Base-by-base conservation (phyloP, 257 asterid genomes). In the Penstemon barbatus region DNA sequence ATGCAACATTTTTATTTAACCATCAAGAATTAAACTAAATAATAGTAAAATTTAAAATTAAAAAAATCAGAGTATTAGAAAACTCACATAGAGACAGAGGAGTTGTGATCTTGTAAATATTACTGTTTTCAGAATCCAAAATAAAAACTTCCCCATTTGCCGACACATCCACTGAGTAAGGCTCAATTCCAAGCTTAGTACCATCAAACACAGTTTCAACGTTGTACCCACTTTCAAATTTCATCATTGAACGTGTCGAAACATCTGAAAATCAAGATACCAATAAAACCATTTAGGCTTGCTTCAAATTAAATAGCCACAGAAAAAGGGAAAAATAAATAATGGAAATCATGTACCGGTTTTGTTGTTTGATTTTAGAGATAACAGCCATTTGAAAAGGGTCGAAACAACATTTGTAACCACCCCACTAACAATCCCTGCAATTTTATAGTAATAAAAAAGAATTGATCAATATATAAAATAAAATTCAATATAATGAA, bases 201-300 rank as follows among this genome's bases (percentile, higher is more conserved):
- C 99, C 99, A 76, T 94, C 99, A 66, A 94, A 94, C 67, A 94
- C 97, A 6, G 99, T 94, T 83, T 91, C 99, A 41, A 94, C 97
- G 15, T 69, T 75, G 72, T 94, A 94, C 56, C 99, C 99, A 67
- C 95, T 76, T 80, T 91, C 99, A 52, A 94, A 91, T 82, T 91
- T 94, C 82, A 91, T 76, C 99, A 88, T 90, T 40, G 98, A 84
- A 71, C 95, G 98, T 85, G 89, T 89, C 3, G 87, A 63, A 79
- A 75, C 79, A 18, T 82, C 97, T 91, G 82, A 42, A 57, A 72
- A 79, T 54, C 59, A 65, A 68, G 77, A 61, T 36, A 59, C 25
- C 45, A 48, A 59, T 71, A 68, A 48, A 77, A 73, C 51, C 51
- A 68, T 58, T 60, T 41, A 61, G 18, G 18, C 18, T 15, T 15